Evolutionary conservation across 441 rosid species (phyloP).

Genomic region (Pelargonium fulgidum): DNA sequence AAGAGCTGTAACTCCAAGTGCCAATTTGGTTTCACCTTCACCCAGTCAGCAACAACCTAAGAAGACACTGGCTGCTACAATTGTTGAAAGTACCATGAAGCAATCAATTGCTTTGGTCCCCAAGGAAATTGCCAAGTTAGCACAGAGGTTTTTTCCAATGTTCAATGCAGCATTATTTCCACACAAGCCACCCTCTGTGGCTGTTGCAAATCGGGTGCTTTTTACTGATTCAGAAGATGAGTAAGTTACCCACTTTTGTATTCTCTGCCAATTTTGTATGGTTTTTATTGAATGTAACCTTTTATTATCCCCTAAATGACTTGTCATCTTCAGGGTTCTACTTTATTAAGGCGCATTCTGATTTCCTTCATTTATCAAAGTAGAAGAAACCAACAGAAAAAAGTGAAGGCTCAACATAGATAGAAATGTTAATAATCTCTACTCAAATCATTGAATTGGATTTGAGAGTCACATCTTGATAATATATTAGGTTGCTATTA

Average conservation of each 20-base stretch:
- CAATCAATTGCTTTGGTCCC: constrained; percentile 88
- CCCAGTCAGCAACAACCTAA: constrained; percentile 49
- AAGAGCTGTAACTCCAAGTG: constrained; percentile 27
- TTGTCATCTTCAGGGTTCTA: neutral
- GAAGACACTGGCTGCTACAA: constrained; percentile 80
- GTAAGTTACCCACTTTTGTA: constrained; percentile 41
- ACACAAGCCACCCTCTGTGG: constrained; percentile 76
- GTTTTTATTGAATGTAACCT: constrained; percentile 2
- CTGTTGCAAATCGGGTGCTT: constrained; percentile 77
- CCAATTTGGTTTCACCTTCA: constrained; percentile 28
- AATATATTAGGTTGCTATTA: neutral
- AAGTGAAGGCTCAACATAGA: neutral
- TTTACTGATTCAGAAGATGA: constrained; percentile 97
- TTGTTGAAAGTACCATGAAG: constrained; percentile 79
- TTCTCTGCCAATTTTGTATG: neutral
- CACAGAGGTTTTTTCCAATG: constrained; percentile 51
- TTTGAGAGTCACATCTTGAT: neutral
- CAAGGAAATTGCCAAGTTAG: constrained; percentile 72
- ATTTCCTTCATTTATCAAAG: neutral
- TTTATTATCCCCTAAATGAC: neutral
- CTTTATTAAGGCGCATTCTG: neutral
- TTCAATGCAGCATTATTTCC: constrained; percentile 76
- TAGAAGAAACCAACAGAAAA: neutral
- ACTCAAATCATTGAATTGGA: neutral
- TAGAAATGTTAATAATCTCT: neutral